A percentile compares a stretch with the other conserved stretches of the same genome.
These are phyloP conservation scores for barley (Hordeum vulgare) DNA, from an alignment of 176 grass and related monocot species.

Conservation along the genomic window MorexV3_pseudomolecules_assembly NC_058519.1:447847705-447848204, in stretches of 20 bases:
- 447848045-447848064: conserved; percentile 28
- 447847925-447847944: conserved; percentile 75
- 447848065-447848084: not conserved
- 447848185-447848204: not conserved
- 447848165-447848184: conserved; percentile 3
- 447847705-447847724: conserved; percentile 65
- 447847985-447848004: conserved; percentile 8
- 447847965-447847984: conserved; percentile 18
- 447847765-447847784: conserved; percentile 83
- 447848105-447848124: conserved; percentile 33
- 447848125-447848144: conserved; percentile 30
- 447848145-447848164: conserved; percentile 33
- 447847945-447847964: conserved; percentile 78
- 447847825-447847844: conserved; percentile 85
- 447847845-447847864: conserved; percentile 94
- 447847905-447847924: conserved; percentile 85
- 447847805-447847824: conserved; percentile 81
- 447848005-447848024: conserved; percentile 10
- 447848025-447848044: conserved; percentile 25
- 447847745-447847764: conserved; percentile 59
- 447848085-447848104: not conserved
- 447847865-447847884: conserved; percentile 77
- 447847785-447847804: conserved; percentile 88
- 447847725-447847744: conserved; percentile 76
- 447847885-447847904: conserved; percentile 88